Evolutionary conservation across 1,284 basidiomycete genomes (phyloP).

Genomic region (Ganoderma boninense): DNA sequence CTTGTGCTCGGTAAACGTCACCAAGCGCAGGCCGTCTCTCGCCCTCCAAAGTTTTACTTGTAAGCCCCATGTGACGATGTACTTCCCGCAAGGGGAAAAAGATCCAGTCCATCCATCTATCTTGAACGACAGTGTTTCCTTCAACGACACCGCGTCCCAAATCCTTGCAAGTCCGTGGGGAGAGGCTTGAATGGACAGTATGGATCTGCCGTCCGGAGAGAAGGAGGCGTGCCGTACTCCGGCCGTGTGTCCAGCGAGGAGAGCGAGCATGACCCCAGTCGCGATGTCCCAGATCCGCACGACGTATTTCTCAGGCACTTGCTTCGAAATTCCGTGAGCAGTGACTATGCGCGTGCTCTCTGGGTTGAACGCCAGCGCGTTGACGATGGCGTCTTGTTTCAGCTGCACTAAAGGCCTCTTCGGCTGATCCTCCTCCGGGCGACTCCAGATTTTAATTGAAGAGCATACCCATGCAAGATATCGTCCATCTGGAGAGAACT

Average conservation of each 20-base stretch:
- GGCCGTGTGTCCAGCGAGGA: neutral
- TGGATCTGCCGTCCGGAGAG: neutral
- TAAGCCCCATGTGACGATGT: neutral
- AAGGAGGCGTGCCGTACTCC: neutral
- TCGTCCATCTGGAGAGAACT: neutral
- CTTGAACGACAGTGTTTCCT: neutral
- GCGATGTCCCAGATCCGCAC: neutral
- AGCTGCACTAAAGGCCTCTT: neutral
- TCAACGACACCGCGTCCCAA: neutral
- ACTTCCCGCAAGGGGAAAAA: neutral
- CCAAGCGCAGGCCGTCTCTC: neutral
- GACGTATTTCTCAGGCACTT: neutral
- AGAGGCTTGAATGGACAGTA: neutral
- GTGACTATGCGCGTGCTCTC: neutral
- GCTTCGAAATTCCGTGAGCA: neutral
- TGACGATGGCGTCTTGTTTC: neutral
- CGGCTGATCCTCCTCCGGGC: neutral
- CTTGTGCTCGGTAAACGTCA: neutral
- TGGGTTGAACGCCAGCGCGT: neutral
- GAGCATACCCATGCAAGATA: no score
- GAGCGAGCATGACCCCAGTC: neutral
- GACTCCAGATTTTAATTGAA: no score
- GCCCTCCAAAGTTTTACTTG: neutral
- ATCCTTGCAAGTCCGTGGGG: neutral
- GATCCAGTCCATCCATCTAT: neutral